Percentiles rank a stretch among this genome's conserved stretches.
Conservation (phyloP, 768 basidiomycete species). For the Boletus vinaceobasis region DNA sequence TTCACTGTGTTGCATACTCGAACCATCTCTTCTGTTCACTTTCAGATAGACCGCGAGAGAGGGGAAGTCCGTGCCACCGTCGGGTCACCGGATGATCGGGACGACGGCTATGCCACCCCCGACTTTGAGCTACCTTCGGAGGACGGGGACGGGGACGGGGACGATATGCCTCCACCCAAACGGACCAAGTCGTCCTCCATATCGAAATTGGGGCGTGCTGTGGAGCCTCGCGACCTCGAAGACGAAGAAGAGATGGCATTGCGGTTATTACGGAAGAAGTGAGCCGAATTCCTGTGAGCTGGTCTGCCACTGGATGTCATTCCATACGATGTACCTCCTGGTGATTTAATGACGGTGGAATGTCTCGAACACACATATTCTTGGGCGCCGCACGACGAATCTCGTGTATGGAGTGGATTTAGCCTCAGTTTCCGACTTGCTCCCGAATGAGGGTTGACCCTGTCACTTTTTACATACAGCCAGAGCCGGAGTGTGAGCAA, state of each 20-base stretch:
- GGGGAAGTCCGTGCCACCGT: conserved; percentile 26
- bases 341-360: neutral
- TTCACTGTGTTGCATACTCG: neutral
- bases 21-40: neutral
- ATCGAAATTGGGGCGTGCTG: conserved; percentile 28
- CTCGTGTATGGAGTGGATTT: conserved; percentile 4
- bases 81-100: conserved; percentile 43
- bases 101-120: conserved; percentile 72
- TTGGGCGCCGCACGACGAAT: neutral
- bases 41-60: conserved; percentile 27
- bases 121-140: conserved; percentile 54
- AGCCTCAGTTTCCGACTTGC: neutral
- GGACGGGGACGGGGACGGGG: conserved; percentile 33
- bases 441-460: neutral
- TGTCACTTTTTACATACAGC: neutral
- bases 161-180: conserved; percentile 31
- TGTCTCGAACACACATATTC: neutral
- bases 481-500: conserved; percentile 8
- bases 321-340: neutral
- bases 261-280: conserved; percentile 44
- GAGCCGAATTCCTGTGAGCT: conserved; percentile 7
- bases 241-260: conserved; percentile 68
- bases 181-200: conserved; percentile 26
- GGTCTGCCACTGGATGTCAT: neutral
- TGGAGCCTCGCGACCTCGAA: conserved; percentile 35